phyloP scores from a whole-genome alignment of 2,329 filamentous ascomycete genomes.

The Pyrenophora teres region DNA sequence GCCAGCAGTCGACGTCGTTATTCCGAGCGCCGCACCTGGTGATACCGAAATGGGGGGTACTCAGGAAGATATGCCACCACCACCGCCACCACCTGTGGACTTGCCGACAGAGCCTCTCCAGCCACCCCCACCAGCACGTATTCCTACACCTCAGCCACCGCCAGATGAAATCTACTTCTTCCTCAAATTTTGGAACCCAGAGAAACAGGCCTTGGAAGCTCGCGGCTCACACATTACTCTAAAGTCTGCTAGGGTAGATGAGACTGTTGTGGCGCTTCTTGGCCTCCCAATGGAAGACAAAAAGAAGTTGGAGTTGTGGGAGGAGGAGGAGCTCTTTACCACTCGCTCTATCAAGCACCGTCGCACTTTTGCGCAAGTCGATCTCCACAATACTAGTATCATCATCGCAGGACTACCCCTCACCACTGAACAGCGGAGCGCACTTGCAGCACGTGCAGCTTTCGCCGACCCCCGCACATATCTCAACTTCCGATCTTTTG shows the following conservation, averaged over 20 bases:
- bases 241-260: slow-evolving; percentile 42
- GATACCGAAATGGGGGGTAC: slow-evolving; percentile 48
- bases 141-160: slow-evolving; percentile 27
- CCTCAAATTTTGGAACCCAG: slow-evolving; percentile 47
- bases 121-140: slow-evolving; percentile 26
- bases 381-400: slow-evolving; percentile 40
- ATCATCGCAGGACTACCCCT: slow-evolving; percentile 39
- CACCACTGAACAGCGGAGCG: slow-evolving; percentile 34
- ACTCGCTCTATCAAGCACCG: slow-evolving; percentile 36
- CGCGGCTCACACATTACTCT: slow-evolving; percentile 40
- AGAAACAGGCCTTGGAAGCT: slow-evolving; percentile 41
- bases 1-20: slow-evolving; percentile 28
- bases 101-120: slow-evolving; percentile 20
- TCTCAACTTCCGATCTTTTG: slow-evolving; percentile 48
- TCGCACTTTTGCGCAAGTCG: slow-evolving; percentile 40
- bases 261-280: slow-evolving; percentile 37
- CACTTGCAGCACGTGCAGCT: slow-evolving; percentile 39
- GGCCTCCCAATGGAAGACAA: slow-evolving; percentile 38
- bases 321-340: slow-evolving; percentile 49
- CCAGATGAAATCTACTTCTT: slow-evolving; percentile 49
- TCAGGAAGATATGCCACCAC: slow-evolving; percentile 36
- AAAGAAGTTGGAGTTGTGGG: slow-evolving; percentile 56
- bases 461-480: slow-evolving; percentile 49
- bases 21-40: slow-evolving; percentile 16
- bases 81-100: slow-evolving; percentile 22